Evolutionary conservation across 1,139 yeast species (phyloP), one percentile per base, ranked within the genome.

Genomic region (Pichia sp.): DNA sequence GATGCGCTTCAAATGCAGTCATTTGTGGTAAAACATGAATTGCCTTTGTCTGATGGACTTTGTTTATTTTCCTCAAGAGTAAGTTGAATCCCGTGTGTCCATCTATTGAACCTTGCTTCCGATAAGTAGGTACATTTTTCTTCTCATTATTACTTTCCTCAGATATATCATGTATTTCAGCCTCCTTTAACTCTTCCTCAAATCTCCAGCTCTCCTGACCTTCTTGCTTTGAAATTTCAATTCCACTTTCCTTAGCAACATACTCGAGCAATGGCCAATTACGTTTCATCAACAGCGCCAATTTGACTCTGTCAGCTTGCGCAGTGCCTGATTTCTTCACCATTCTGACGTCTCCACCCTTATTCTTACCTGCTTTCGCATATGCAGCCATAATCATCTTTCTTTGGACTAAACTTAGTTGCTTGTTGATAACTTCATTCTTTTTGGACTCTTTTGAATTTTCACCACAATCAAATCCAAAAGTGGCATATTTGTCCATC

Each of bases 1-100:
- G 65, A 47, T 55, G 54, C 2, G 67, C 60, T 6, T 61, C 57
- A 23, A 65, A 55, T 13, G 54, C 50, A 7, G 64, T 63, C 66
- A 65, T 64, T 47, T 51, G 55, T 3, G 66, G 64, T 29, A 61
- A 54, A 5, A 59, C 61, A 30, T 53, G 51, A 3, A 55, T 44
- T 3, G 52, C 55, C 8, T 44, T 16, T 3, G 54, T 48, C 47
- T 54, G 58, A 29, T 58, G 59, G 8, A 62, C 56, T 56, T 64
- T 64, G 45, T 61, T 58, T 16, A 64, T 44, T 13, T 61, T 59
- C 23, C 49, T 52, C 50, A 66, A 61, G 10, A 61, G 49, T 3
- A 54, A 52, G 45, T 40, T 43, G 16, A 49, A 50, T 34, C 45
- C 49, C 19, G 45, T 13, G 13, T 47, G 13, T 30, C 23, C 16